Conservation (phyloP, 768 basidiomycete genomes). For the Serendipita sp. region DNA sequence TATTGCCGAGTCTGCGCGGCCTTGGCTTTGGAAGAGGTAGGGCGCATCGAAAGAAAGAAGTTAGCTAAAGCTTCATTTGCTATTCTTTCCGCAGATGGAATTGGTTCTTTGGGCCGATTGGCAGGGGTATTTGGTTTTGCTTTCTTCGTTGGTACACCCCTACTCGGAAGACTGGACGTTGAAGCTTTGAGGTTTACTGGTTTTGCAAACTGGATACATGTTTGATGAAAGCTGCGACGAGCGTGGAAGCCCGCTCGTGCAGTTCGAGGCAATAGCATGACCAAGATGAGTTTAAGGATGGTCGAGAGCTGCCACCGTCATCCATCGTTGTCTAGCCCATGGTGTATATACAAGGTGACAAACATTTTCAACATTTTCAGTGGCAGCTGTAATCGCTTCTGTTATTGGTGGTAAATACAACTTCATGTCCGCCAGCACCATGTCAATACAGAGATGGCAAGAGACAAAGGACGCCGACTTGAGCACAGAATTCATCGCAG, state of each 20-base stretch:
- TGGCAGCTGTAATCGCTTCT: neutral
- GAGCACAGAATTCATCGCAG: constrained; percentile 31
- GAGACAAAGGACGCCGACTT: constrained; percentile 41
- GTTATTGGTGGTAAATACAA: neutral
- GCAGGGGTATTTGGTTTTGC: neutral
- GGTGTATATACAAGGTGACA: too few relatives aligned
- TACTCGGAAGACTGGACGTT: neutral
- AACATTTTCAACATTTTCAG: neutral
- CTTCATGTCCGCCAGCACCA: neutral
- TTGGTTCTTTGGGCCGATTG: neutral
- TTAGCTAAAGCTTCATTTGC: neutral
- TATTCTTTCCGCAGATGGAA: neutral
- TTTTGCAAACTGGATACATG: neutral
- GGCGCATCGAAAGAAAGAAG: neutral
- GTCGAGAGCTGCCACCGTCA: neutral
- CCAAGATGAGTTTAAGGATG: neutral
- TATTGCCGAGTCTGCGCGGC: constrained; percentile 4
- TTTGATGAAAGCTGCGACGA: neutral
- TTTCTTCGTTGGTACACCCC: neutral
- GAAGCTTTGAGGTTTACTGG: neutral
- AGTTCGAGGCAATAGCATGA: neutral
- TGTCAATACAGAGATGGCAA: constrained; percentile 30
- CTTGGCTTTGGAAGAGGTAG: neutral
- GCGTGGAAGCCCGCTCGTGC: neutral
- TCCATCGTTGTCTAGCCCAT: too few relatives aligned